Conservation (phyloP, 2,329 filamentous ascomycete species). For the Cladosporium oxysporum region DNA sequence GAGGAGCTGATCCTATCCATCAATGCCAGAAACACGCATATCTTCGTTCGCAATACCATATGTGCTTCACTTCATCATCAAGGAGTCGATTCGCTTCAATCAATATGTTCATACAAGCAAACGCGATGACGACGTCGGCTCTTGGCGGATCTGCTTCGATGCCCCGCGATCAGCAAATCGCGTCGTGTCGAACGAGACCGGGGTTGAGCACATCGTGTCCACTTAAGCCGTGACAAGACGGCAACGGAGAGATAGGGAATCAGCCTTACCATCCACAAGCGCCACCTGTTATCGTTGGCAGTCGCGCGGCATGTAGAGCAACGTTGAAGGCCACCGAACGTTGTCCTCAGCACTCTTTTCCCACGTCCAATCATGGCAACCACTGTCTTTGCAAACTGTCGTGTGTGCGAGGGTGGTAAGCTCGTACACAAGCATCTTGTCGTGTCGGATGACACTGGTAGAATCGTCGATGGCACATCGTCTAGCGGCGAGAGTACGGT, state of each 20-base stretch:
- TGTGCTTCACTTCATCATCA: background rate
- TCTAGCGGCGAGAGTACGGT: constrained; percentile 46
- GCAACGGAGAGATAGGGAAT: background rate
- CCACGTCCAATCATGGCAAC: background rate
- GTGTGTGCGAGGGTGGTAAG: constrained; percentile 46
- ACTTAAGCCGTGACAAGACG: constrained; percentile 9
- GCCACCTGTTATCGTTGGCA: background rate
- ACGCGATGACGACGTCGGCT: constrained; percentile 2
- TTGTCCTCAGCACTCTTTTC: background rate
- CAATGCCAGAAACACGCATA: background rate
- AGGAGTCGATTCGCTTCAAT: background rate
- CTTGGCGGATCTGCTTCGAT: constrained; percentile 2
- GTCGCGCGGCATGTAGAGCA: background rate
- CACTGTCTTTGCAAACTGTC: constrained; percentile 50
- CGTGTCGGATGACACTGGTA: constrained; percentile 48
- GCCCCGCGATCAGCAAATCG: constrained; percentile 6
- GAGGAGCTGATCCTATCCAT: background rate
- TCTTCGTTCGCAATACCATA: background rate
- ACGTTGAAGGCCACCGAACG: background rate
- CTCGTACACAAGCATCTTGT: constrained; percentile 46
- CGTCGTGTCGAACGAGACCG: background rate
- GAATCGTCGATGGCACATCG: constrained; percentile 42
- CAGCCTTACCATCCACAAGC: constrained; percentile 8
- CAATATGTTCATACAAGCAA: background rate
- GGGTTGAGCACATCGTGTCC: background rate